Conservation (phyloP, 306 rosid species). For the Lathyrus aphaca region DNA sequence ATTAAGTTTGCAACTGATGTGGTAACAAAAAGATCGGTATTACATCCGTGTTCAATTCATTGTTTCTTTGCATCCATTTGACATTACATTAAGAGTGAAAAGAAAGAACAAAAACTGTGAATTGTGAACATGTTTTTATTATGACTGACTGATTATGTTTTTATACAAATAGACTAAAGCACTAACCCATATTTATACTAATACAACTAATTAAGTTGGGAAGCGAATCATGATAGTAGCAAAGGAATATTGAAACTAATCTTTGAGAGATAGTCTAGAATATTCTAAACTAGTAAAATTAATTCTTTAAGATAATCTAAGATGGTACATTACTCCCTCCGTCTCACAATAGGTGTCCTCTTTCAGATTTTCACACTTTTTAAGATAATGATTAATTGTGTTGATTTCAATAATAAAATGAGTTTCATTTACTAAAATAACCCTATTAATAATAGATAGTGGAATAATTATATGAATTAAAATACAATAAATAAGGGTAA, state of each 20-base stretch:
- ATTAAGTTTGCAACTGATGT: constrained; percentile 10
- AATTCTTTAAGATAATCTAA: not conserved
- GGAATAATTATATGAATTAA: no score
- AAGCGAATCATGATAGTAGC: not conserved
- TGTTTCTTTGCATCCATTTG: constrained; percentile 7
- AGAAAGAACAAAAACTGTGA: not conserved
- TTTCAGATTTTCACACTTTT: no score
- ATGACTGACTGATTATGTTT: not conserved
- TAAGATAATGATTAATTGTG: no score
- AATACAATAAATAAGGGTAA: no score
- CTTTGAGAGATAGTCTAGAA: not conserved
- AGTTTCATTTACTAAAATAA: no score
- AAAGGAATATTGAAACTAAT: not conserved
- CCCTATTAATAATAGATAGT: no score
- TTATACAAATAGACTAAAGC: not conserved
- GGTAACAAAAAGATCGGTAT: not conserved
- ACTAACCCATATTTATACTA: not conserved
- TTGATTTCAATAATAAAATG: no score
- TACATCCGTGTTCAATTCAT: not conserved
- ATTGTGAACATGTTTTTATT: no score
- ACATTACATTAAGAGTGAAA: not conserved
- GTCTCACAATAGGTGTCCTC: no score
- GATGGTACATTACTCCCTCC: not conserved
- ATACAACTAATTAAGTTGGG: not conserved
- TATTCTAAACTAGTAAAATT: not conserved